These are phyloP conservation scores for Butyriboletus loyo DNA, from an alignment of 768 basidiomycete genomes.

Conservation along the genomic window DNA sequence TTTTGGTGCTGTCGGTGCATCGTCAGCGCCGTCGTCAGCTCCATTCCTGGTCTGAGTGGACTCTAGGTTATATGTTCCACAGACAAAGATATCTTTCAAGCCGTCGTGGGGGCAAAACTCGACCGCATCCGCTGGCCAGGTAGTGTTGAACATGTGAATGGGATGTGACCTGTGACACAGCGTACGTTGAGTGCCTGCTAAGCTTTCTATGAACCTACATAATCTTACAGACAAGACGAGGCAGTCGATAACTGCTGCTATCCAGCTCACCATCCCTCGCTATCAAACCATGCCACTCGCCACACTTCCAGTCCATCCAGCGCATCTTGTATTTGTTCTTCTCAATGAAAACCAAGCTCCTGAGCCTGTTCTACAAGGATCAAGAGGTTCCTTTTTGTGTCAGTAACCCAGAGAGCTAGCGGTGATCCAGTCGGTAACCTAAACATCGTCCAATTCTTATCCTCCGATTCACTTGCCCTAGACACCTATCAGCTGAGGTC, in stretches of 20 bases:
- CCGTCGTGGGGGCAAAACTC: conserved; percentile 82
- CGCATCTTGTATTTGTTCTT: conserved; percentile 78
- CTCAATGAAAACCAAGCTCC: conserved; percentile 60
- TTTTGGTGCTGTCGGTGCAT: not conserved
- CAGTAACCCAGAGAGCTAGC: conserved; percentile 78
- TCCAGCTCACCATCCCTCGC: conserved; percentile 61
- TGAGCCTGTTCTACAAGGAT: conserved; percentile 35
- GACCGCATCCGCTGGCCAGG: conserved; percentile 83
- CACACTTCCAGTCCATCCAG: conserved; percentile 61
- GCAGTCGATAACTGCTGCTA: conserved; percentile 62
- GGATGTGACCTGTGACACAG: conserved; percentile 11
- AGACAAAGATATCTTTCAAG: conserved; percentile 65
- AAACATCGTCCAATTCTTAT: not conserved
- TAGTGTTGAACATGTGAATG: conserved; percentile 49
- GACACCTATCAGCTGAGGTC: conserved; percentile 59
- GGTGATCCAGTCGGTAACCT: conserved; percentile 66
- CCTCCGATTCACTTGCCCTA: conserved; percentile 23
- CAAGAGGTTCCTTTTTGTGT: conserved; percentile 54
- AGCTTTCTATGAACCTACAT: conserved; percentile 70
- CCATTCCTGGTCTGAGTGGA: conserved; percentile 16
- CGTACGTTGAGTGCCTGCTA: too few species aligned
- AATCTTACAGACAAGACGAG: conserved; percentile 80
- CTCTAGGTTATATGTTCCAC: conserved; percentile 89
- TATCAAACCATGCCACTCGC: not conserved
- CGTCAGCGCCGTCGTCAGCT: conserved; percentile 3